Base-by-base conservation (phyloP, 176 grass and related monocot genomes). In the Urochloa ruziziensis region DNA sequence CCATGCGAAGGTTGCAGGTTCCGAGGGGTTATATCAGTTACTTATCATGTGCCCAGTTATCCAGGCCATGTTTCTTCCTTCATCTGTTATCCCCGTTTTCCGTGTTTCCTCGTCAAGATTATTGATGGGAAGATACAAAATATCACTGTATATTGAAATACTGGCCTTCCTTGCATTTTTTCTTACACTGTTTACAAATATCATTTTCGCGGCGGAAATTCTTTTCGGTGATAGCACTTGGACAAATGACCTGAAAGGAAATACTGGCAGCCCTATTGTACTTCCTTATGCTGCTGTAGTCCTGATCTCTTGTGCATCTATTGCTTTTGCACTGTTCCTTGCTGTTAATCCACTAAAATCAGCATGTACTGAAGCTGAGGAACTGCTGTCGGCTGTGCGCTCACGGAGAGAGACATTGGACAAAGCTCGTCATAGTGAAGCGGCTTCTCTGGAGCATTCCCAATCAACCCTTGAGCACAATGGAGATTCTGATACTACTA, bases 61-160 rank as follows among this genome's bases (percentile, higher is more conserved):
- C 47, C 95, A 97, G 44, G 95, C 88, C 46, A 97, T 93, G 80
- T 70, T 94, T 75, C 78, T 97, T 77, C 92, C 95, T 46, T 92
- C 95, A 4, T 94, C 92, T 70, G 81, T 89, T 30, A 89, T 94
- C 63, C 95, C 92, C 2, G 69, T 93, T 70, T 94, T 97, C 51
- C 88, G 90, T 75, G 65, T 94, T 77, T 79, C 92, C 8, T 92
- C 95, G 19, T 97, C 95, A 2, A 88, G 87, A 80, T 47, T 73
- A 70, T 83, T 94, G 70, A 97, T 97, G 95, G 88, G 92, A 24
- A 67, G 74, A 75, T 93, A 91, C 67, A 89, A 67, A 81, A 82
- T 94, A 64, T 73, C 92, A 53, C 56, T 69, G 53, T 89, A 82
- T 51, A 67, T 93, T 61, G 88, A 93, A 72, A 89, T 93, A 68